Conservation (phyloP, 768 basidiomycete species). For the Hortiboletus campestris region DNA sequence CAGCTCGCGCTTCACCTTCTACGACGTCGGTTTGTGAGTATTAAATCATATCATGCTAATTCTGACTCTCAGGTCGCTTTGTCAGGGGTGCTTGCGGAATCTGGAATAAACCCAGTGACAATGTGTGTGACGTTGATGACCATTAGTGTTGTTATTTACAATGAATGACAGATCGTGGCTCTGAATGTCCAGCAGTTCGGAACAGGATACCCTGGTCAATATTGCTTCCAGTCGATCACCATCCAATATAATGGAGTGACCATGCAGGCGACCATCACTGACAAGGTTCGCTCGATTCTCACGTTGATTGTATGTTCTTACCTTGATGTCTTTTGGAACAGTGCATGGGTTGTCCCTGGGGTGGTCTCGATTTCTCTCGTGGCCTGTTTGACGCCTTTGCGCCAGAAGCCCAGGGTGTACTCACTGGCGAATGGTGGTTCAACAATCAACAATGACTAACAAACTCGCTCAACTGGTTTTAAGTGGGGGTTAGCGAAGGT, state of each 20-base stretch:
- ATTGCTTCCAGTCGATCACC: constrained; percentile 63
- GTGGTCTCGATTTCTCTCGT: constrained; percentile 66
- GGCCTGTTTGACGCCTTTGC: constrained; percentile 65
- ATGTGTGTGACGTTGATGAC: constrained; percentile 1
- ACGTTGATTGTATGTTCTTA: background rate
- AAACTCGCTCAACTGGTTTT: background rate
- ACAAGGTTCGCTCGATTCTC: constrained; percentile 44
- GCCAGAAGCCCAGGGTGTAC: constrained; percentile 44
- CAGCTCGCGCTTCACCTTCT: constrained; percentile 49
- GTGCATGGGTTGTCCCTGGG: constrained; percentile 65
- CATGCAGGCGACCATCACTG: constrained; percentile 53
- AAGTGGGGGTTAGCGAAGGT: background rate
- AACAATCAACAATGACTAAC: constrained; percentile 30
- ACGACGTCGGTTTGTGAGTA: constrained; percentile 49
- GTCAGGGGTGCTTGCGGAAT: constrained; percentile 56
- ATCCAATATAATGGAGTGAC: constrained; percentile 57
- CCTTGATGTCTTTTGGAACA: constrained; percentile 23
- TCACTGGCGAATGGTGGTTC: constrained; percentile 61
- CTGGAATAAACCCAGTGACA: constrained; percentile 34
- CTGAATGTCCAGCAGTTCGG: constrained; percentile 47
- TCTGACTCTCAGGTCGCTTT: background rate
- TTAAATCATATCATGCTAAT: background rate
- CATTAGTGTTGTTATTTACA: background rate
- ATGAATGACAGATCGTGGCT: constrained; percentile 23
- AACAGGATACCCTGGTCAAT: constrained; percentile 54